phyloP scores from a whole-genome alignment of 495 filamentous ascomycete genomes.

The Trichoderma reesei region DNA sequence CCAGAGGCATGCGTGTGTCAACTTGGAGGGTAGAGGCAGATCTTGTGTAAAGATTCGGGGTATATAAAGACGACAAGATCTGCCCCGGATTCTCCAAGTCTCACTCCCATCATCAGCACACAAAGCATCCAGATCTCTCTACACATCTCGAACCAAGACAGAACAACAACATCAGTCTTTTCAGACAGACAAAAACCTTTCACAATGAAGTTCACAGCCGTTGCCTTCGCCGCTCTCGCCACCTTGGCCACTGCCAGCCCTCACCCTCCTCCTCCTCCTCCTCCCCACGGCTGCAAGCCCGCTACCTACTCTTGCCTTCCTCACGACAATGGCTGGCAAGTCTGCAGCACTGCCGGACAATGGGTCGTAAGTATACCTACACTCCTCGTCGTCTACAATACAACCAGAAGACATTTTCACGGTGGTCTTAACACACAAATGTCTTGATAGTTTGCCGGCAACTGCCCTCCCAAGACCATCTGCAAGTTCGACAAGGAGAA shows the following conservation, averaged over 20 bases:
- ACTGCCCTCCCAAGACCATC: constrained; percentile 5
- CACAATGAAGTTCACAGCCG: not conserved
- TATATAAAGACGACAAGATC: not conserved
- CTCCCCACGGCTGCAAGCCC: not conserved
- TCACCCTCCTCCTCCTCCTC: not conserved
- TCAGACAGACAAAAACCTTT: not conserved
- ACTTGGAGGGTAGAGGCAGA: too few relatives aligned
- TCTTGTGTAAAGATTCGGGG: not conserved
- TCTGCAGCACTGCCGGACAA: not conserved
- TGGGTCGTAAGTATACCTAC: constrained; percentile 4
- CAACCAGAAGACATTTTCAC: too few relatives aligned
- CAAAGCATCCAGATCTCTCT: not conserved
- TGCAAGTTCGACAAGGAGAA: constrained; percentile 5
- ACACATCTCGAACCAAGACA: not conserved
- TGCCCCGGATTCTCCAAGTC: not conserved
- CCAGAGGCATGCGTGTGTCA: too few relatives aligned
- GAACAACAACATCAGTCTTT: too few relatives aligned
- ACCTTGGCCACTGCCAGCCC: not conserved
- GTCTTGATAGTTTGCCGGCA: not conserved
- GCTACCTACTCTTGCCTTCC: not conserved
- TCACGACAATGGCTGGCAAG: not conserved
- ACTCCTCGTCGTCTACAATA: too few relatives aligned
- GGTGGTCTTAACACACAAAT: too few relatives aligned
- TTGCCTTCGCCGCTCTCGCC: not conserved
- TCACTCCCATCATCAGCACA: not conserved